These are phyloP conservation scores for Mycena galopus DNA, from an alignment of 768 basidiomycete genomes.

Conservation along the genomic window DNA sequence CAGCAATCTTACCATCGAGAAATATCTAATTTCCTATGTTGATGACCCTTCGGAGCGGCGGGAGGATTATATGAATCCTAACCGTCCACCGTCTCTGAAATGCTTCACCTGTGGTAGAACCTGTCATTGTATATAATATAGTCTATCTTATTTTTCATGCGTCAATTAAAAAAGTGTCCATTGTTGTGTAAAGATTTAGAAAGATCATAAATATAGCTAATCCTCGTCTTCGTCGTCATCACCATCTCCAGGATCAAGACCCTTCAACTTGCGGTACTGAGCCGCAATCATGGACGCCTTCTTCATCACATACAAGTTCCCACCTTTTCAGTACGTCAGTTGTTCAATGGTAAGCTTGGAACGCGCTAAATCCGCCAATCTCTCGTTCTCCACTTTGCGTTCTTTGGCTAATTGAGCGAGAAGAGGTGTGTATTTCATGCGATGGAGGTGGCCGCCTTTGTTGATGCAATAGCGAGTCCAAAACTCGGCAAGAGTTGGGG, in stretches of 20 bases:
- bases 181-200: neutral
- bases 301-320: neutral
- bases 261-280: slow-evolving; percentile 8
- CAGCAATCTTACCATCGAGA: slow-evolving; percentile 53
- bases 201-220: neutral
- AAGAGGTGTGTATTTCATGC: slow-evolving; percentile 3
- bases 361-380: neutral
- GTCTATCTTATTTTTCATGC: neutral
- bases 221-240: neutral
- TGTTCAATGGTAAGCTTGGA: neutral
- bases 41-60: slow-evolving; percentile 47
- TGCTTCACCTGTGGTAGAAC: slow-evolving; percentile 47
- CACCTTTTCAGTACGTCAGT: slow-evolving; percentile 17
- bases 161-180: neutral
- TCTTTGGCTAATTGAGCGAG: neutral
- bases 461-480: neutral
- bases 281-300: slow-evolving; percentile 10
- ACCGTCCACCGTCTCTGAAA: slow-evolving; percentile 37
- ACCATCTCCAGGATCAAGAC: neutral
- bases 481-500: slow-evolving; percentile 1
- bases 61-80: slow-evolving; percentile 53
- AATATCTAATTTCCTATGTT: slow-evolving; percentile 56
- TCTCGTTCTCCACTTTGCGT: neutral
- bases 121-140: slow-evolving; percentile 42
- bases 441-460: neutral